Base-by-base conservation (phyloP, 2,329 filamentous ascomycete genomes). In the Penicillium sp. region DNA sequence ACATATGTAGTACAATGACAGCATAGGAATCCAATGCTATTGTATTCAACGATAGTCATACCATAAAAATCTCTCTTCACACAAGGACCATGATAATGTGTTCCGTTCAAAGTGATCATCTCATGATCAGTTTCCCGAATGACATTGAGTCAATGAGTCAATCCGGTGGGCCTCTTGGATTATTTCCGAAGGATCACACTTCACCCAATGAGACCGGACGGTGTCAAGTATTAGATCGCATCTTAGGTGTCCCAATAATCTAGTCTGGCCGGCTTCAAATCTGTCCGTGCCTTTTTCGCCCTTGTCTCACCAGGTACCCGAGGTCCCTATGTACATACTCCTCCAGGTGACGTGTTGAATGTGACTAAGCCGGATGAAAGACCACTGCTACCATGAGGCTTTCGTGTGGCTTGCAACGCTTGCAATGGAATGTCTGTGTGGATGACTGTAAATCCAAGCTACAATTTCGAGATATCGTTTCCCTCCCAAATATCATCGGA, bases 181-280 rank as follows among this genome's bases (percentile, higher is more conserved):
- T 40, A 35, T 38, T 46, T 53, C 49, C 54, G 47, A 54, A 54
- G 39, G 49, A 53, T 46, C 49, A 48, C 29, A 47, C 47, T 45
- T 52, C 50, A 57, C 42, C 50, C 43, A 47, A 53, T 57, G 31
- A 12, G 27, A 52, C 46, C 33, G 24, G 38, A 27, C 15, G 12
- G 40, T 47, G 50, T 52, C 48, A 57, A 29, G 25, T 42, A 13
- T 18, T 42, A 23, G 5, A 51, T 48, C 25, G 46, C 23, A 47
- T 25, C 29, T 37, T 23, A 12, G 40, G 41, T 28, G 37, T 43
- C 32, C 29, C 43, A 39, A 39, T 27, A 47, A 41, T 51, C 27
- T 12, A 47, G 12, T 27, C 41, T 28, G 37, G 25, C 31, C 27
- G 38, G 24, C 23, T 12, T 18, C 25, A 15, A 48, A 7, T 23